A percentile compares a stretch with the other conserved stretches of the same genome.
These are phyloP conservation scores for Solanum hybrid DNA, from an alignment of 305 asterid genomes.

Conservation along the genomic window DNA sequence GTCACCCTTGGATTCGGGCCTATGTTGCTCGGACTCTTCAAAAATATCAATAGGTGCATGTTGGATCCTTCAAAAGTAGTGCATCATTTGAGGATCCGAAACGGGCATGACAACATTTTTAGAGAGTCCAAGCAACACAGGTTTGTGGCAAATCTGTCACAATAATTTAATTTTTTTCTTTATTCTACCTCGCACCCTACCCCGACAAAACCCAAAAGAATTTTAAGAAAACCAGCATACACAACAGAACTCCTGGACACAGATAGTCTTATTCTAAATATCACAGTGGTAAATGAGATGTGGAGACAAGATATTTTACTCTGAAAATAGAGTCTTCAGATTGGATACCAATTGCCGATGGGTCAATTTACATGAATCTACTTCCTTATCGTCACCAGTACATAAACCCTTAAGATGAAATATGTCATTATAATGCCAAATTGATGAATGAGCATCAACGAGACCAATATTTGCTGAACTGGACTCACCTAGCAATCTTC, in stretches of 20 bases:
- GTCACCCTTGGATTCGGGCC: neutral
- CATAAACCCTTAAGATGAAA: neutral
- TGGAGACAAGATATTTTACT: neutral
- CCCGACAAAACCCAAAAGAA: neutral
- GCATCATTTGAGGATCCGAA: neutral
- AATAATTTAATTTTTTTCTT: neutral
- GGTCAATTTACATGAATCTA: neutral
- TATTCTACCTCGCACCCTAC: neutral
- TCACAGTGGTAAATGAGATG: neutral
- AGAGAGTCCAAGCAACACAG: neutral
- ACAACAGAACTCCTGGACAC: neutral
- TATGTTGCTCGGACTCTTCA: neutral
- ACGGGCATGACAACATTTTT: neutral
- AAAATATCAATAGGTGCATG: neutral
- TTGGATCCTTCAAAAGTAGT: neutral
- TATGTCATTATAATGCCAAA: neutral
- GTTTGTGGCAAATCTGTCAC: neutral
- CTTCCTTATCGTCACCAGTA: neutral
- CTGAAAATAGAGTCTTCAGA: neutral
- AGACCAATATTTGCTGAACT: neutral
- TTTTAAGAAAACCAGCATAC: neutral
- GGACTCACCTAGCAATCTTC: slow-evolving; percentile 71
- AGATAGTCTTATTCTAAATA: neutral
- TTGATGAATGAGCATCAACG: neutral
- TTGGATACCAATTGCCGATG: neutral